Percentiles rank a stretch among this genome's conserved stretches.
These are phyloP conservation scores for Trichoderma asperelloides DNA, from an alignment of 495 filamentous ascomycete genomes.

Conservation along the genomic window DNA sequence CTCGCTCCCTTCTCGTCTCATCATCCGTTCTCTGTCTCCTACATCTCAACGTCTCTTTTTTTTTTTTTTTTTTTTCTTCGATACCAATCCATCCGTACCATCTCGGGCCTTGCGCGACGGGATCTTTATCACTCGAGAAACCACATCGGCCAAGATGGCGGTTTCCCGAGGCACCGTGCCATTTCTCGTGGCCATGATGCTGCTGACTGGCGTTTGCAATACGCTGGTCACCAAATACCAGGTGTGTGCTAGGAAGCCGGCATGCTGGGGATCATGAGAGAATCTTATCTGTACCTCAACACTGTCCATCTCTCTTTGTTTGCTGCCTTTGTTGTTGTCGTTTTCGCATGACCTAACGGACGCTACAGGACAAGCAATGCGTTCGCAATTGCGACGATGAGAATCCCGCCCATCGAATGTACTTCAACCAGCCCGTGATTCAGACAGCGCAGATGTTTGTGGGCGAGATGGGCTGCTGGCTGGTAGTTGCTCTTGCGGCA, in stretches of 20 bases:
- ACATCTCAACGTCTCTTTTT: no score
- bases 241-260: constrained; percentile 33
- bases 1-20: neutral
- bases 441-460: constrained; percentile 95
- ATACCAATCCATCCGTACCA: neutral
- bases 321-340: no score
- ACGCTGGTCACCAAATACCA: constrained; percentile 96
- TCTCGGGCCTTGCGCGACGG: neutral
- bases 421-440: constrained; percentile 91
- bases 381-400: constrained; percentile 76
- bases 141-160: constrained; percentile 12
- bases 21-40: no score
- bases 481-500: constrained; percentile 61
- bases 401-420: constrained; percentile 53
- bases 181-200: constrained; percentile 86
- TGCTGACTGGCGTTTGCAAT: constrained; percentile 83
- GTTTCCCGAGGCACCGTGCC: constrained; percentile 52
- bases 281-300: neutral
- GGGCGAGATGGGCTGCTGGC: constrained; percentile 87
- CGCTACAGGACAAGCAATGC: constrained; percentile 82
- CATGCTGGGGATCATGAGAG: neutral
- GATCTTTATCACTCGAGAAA: neutral
- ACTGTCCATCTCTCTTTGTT: constrained; percentile 5
- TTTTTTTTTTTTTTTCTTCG: no score
- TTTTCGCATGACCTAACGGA: neutral